Conservation (phyloP, 2,329 filamentous ascomycete genomes). For the Scolecobasidium constrictum region DNA sequence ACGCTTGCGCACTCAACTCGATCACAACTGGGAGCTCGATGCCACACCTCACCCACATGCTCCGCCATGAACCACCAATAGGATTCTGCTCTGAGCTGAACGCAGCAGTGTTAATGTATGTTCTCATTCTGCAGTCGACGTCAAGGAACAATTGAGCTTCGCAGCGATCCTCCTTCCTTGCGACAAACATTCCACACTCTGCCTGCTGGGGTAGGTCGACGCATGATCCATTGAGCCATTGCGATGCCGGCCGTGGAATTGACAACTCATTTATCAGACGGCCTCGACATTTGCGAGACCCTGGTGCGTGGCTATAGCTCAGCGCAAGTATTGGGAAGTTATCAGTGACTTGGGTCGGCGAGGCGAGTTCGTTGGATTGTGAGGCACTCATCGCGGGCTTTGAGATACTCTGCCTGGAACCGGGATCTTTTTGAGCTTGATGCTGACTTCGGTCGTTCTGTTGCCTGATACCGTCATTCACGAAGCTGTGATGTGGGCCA, state of each 20-base stretch:
- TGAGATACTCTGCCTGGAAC: no score
- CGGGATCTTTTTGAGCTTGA: no score
- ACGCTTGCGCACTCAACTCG: no score
- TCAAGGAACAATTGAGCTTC: neutral
- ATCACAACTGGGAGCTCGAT: neutral
- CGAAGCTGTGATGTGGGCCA: no score
- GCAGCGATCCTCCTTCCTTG: neutral
- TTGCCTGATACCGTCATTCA: no score
- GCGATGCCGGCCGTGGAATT: neutral
- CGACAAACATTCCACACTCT: neutral
- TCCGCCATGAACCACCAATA: neutral
- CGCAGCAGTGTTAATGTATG: neutral
- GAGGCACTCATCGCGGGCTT: no score
- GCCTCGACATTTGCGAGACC: no score
- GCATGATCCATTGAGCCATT: neutral
- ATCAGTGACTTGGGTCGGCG: no score
- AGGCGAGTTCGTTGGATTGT: no score
- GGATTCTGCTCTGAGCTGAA: neutral
- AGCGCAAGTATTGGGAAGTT: no score
- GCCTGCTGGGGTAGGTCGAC: neutral
- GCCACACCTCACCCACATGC: neutral
- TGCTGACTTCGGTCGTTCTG: no score
- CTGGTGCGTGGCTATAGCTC: no score
- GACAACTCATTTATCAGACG: neutral
- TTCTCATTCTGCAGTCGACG: neutral